Evolutionary conservation across 2,329 filamentous ascomycete genomes (phyloP), one percentile per base, ranked within the genome.

Genomic region (Triangularia verruculosa): DNA sequence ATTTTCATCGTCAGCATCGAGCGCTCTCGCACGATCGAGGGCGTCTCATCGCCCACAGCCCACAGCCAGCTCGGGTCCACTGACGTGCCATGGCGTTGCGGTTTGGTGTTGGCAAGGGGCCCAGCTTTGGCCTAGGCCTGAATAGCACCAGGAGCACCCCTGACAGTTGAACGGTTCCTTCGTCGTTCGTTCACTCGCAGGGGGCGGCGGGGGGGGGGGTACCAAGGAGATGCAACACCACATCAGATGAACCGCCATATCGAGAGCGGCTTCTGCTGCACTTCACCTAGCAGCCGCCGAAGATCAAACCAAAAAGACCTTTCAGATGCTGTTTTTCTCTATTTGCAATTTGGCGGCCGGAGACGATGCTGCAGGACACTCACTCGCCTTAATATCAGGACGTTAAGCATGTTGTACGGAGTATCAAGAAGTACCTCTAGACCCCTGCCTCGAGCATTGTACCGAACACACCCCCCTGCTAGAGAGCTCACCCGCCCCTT

Each of bases 281-380:
- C 61, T 62, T 63, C 54, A 58, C 55, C 62, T 5, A 61, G 27
- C 64, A 57, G 55, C 61, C 63, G 61, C 57, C 56, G 69, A 47
- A 61, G 70, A 71, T 71, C 68, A 69, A 68, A 70, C 69, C 30
- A 63, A 43, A 22, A 60, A 43, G 30, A 17, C 9, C 51, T n/a
- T 24, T 11, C 51, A 54, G 51, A 54, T 55, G 13, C 15, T 61
- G 22, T 34, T 9, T 56, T 27, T 34, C 52, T 56, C 17, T 8
- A 7, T 12, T 27, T 51, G 12, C 34, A 57, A 57, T 47, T 27
- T 59, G 27, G 39, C 24, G 20, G 32, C n/a, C 34, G 9, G 58
- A 34, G 20, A 28, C 54, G 52, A 57, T 60, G 32, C 24, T 27
- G 15, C 55, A 47, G 17, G 56, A 30, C 34, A 11, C 52, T 43